Conservation (phyloP, 257 asterid genomes). For the Lycium ferocissimum region DNA sequence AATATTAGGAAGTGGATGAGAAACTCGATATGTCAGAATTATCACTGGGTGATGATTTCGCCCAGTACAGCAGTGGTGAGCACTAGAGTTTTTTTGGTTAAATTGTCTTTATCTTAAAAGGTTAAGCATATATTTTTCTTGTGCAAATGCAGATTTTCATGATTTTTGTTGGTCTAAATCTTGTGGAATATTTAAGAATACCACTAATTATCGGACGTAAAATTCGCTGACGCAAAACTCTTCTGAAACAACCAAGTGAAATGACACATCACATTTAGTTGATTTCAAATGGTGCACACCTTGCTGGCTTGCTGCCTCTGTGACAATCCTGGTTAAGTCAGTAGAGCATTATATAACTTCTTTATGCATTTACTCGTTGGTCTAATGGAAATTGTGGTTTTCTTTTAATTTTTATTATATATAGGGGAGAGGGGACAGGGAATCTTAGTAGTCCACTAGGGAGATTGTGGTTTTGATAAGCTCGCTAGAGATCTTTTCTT, state of each 20-base stretch:
- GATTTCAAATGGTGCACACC: background rate
- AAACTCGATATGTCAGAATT: slow-evolving; percentile 90
- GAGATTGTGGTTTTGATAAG: background rate
- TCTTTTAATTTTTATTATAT: no score
- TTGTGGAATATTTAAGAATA: background rate
- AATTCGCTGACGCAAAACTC: background rate
- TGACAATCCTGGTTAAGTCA: background rate
- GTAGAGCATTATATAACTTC: slow-evolving; percentile 14
- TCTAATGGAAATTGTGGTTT: background rate
- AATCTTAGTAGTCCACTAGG: background rate
- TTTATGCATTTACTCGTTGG: background rate
- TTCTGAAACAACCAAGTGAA: slow-evolving; percentile 13
- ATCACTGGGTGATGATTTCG: slow-evolving; percentile 71
- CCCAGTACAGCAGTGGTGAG: slow-evolving; percentile 71
- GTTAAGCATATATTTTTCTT: slow-evolving; percentile 4
- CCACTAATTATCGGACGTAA: slow-evolving; percentile 15
- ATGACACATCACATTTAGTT: background rate
- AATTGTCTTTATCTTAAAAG: background rate
- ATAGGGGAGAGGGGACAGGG: background rate
- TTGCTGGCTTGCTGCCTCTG: background rate
- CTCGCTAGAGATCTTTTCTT: background rate
- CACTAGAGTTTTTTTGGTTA: slow-evolving; percentile 25
- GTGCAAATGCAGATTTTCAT: background rate
- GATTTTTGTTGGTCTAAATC: background rate
- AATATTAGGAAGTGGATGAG: slow-evolving; percentile 91